Evolutionary conservation across 257 asterid species (phyloP).

Genomic region (Solanum neorickii): DNA sequence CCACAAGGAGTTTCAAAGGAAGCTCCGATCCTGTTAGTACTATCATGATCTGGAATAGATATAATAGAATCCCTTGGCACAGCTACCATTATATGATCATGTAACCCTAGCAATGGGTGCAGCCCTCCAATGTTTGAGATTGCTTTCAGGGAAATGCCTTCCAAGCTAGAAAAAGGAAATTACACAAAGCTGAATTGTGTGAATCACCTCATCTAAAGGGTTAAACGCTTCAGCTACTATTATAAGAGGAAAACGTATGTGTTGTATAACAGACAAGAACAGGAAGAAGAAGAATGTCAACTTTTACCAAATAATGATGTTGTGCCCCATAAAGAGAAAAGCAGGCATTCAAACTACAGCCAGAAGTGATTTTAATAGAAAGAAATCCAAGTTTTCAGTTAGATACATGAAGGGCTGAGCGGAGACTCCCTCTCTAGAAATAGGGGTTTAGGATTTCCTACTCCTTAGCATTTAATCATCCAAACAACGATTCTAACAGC

Average conservation of each 20-base stretch:
- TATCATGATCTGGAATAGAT: constrained; percentile 56
- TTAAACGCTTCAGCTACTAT: neutral
- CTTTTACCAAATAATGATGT: neutral
- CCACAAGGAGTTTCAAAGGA: constrained; percentile 89
- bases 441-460: neutral
- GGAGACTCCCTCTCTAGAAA: neutral
- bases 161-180: constrained; percentile 37
- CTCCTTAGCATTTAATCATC: neutral
- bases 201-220: neutral
- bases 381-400: neutral
- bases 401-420: neutral
- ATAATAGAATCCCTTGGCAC: constrained; percentile 68
- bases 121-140: constrained; percentile 69
- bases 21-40: constrained; percentile 65
- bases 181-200: neutral
- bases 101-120: constrained; percentile 59
- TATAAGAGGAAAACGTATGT: neutral
- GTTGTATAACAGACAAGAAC: neutral
- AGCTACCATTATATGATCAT: constrained; percentile 48
- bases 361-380: neutral
- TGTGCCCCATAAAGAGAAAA: neutral
- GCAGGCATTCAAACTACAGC: neutral
- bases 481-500: neutral
- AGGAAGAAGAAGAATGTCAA: neutral
- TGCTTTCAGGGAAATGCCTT: constrained; percentile 51